Percentiles rank a stretch among this genome's conserved stretches.
Evolutionary conservation across 164 flowering plant species (phyloP).

Genomic region (Vitis amurensis): DNA sequence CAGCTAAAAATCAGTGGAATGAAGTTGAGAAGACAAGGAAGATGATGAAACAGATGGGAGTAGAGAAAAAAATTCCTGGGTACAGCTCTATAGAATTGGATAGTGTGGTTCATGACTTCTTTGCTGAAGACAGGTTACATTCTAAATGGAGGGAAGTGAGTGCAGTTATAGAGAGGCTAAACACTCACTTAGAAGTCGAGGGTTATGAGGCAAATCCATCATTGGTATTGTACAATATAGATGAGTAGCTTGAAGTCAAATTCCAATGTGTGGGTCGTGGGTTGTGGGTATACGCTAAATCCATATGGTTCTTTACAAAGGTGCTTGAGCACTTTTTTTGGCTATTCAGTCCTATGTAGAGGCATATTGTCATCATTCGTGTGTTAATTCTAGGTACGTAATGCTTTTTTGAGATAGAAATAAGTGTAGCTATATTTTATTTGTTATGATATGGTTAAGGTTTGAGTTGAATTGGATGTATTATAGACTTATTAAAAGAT

Average conservation of each 20-base stretch:
- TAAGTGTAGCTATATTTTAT: too few relatives aligned
- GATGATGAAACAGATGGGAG: constrained; percentile 26
- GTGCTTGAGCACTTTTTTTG: too few relatives aligned
- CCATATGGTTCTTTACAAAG: too few relatives aligned
- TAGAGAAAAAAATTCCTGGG: constrained; percentile 35
- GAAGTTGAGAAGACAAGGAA: constrained; percentile 29
- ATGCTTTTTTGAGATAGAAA: too few relatives aligned
- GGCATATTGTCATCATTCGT: too few relatives aligned
- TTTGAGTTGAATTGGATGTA: too few relatives aligned
- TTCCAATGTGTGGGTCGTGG: too few relatives aligned
- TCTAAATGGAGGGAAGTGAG: neutral
- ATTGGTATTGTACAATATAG: neutral
- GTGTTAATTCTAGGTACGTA: too few relatives aligned
- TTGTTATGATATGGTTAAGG: too few relatives aligned
- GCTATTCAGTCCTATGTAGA: too few relatives aligned
- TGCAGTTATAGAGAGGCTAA: neutral
- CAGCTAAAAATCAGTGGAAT: constrained; percentile 30
- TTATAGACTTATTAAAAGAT: too few relatives aligned
- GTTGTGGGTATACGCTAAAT: too few relatives aligned
- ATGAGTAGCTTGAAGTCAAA: neutral
- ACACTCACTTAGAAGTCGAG: constrained; percentile 4
- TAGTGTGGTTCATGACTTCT: constrained; percentile 31
- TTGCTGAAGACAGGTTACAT: constrained; percentile 27
- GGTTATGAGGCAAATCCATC: neutral
- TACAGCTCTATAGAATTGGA: constrained; percentile 37